Base-by-base conservation (phyloP, 768 basidiomycete species). In the Chalciporus sphaerocephalus region DNA sequence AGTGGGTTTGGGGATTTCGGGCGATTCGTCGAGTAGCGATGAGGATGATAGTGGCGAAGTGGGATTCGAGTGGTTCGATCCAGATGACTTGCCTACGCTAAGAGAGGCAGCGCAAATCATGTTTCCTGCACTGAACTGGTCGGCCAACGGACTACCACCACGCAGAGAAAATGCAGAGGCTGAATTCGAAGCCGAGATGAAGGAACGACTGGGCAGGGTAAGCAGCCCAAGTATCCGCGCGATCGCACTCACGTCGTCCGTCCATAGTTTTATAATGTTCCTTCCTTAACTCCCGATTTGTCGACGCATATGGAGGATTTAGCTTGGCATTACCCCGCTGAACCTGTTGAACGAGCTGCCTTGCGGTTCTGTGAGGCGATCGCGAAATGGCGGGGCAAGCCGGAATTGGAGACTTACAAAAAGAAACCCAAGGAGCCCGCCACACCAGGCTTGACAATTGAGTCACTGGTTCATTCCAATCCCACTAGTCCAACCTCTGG, bases 341-440 rank as follows among this genome's bases (percentile, higher is more conserved):
- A 92, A 55, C 83, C 87, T 17, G 78, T 91, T 13, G 89, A 92
- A 57, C 75, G 87, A 16, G 82, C 85, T 22, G 80, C 85, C 0
- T 72, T 89, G 5, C 71, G 87, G 40, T 92, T 87, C 57, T 89
- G 83, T 57, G 89, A 92, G 59, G 87, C 87, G 27, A 74, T 92
- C 35, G 80, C 85, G 1, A 78, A 76, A 42, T 92, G 89, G 90
- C 70, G 88, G 54, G 89, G 89, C 3, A 87, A 85, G 58, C 89
- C 89, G 28, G 90, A 92, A 54, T 74, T 92, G 7, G 85, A 88
- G 66, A 85, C 81, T 3, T 83, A 83, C 61, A 80, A 81, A 58
- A 81, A 79, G 64, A 75, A 70, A 59, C 60, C 69, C 13, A 59
- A 60, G 23, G 56, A 61, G 38, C 44, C 50, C 35, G 33, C 50